Evolutionary conservation across 2,329 filamentous ascomycete genomes (phyloP), one percentile per base, ranked within the genome.

Genomic region (Alternaria sp.): DNA sequence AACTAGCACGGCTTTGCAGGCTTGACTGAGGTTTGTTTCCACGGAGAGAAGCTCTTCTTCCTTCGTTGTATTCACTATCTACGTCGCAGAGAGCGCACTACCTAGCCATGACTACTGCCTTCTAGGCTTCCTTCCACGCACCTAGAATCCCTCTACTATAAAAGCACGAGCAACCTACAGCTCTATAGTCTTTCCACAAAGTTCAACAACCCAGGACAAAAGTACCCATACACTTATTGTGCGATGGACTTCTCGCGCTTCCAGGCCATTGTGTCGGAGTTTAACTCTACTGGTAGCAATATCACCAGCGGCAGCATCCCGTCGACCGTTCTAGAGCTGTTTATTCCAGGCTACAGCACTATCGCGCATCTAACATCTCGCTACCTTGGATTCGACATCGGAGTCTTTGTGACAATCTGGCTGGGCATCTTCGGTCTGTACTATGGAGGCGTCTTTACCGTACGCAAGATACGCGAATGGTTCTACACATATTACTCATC

Each of bases 301-400:
- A 21, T 45, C 1, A 45, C 17, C 11, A 45, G 17, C 43, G 11
- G 17, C 17, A 79, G 81, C 46, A 74, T 85, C 10, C 81, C 83
- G 1, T 79, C 80, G 19, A 82, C 80, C 15, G 76, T 85, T 17
- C 77, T 86, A n/a, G 84, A 86, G 51, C 76, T 82, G 2, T 71
- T 85, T n/a, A 79, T 86, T 36, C 84, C 84, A 9, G 36, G 36
- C 15, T 40, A 40, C 36, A 40, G 36, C 9, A 40, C 36, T 17
- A 40, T 40, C 32, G 84, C 83, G 1, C 78, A 80, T 28, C 80
- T 83, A 60, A 73, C 83, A 25, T 73, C 78, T 8, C 75, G 81
- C 5, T 64, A 77, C 3, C 75, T 84, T n/a, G 82, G 83, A 12
- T 78, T 86, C 58, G 84, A 86, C 64, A 80, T 85, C 62, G 83